Percentiles rank a stretch among this genome's conserved stretches.
phyloP scores from a whole-genome alignment of 805 yeast species.

The Ogataea trehalophila region DNA sequence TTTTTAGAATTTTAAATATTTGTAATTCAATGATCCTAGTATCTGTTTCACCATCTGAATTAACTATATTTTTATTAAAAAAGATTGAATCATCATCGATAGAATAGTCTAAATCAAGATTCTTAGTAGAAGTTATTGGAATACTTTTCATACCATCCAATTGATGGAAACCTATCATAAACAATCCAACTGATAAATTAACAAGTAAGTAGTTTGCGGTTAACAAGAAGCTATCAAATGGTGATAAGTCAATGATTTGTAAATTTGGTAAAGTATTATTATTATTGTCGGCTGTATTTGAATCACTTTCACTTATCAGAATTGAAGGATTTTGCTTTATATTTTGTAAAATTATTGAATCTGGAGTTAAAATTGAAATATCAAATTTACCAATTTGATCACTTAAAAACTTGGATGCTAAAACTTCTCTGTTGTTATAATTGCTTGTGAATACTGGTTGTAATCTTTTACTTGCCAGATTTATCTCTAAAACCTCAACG shows the following conservation, averaged over 20 bases:
- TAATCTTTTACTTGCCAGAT: conserved; percentile 7
- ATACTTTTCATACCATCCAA: conserved; percentile 16
- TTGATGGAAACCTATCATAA: conserved; percentile 16
- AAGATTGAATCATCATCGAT: conserved; percentile 19
- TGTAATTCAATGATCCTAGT: conserved; percentile 3
- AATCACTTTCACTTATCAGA: neutral
- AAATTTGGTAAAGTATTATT: neutral
- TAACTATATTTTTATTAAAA: conserved; percentile 1
- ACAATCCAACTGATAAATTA: conserved; percentile 15
- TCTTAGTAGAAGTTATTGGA: conserved; percentile 4
- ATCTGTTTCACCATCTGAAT: neutral
- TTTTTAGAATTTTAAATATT: conserved; percentile 15
- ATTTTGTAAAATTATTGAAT: conserved; percentile 20
- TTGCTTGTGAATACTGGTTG: conserved; percentile 13
- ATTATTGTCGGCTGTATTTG: neutral
- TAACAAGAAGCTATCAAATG: conserved; percentile 17
- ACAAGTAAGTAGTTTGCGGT: conserved; percentile 19
- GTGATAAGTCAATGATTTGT: conserved; percentile 14
- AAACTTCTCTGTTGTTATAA: conserved; percentile 8
- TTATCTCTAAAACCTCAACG: conserved; percentile 17
- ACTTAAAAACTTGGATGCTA: conserved; percentile 16
- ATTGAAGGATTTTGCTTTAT: conserved; percentile 1
- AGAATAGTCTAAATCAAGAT: conserved; percentile 9
- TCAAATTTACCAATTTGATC: conserved; percentile 10
- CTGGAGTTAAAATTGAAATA: conserved; percentile 21